A percentile compares a stretch with the other conserved stretches of the same genome.
Evolutionary conservation across 2,329 filamentous ascomycete species (phyloP).

Genomic region (Aspergillus flavus): DNA sequence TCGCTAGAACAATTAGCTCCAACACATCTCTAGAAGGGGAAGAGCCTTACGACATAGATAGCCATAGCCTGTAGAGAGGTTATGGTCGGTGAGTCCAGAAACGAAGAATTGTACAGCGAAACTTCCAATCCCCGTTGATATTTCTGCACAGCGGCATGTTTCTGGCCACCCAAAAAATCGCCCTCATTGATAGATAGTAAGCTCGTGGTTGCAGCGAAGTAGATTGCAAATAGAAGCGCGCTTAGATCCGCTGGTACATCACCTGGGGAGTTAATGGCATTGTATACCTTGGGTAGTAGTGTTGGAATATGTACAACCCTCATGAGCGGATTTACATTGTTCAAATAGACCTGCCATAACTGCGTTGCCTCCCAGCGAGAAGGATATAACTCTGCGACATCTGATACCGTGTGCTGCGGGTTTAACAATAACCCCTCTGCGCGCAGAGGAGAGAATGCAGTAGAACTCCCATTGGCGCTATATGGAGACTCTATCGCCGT

Average conservation of each 20-base stretch:
- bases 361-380: constrained; percentile 26
- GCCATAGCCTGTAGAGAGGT: constrained; percentile 34
- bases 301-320: constrained; percentile 36
- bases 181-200: constrained; percentile 16
- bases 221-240: constrained; percentile 33
- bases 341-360: constrained; percentile 34
- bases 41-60: constrained; percentile 41
- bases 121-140: constrained; percentile 40
- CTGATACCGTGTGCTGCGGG: constrained; percentile 16
- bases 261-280: constrained; percentile 29
- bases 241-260: constrained; percentile 22
- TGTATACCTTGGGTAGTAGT: constrained; percentile 28
- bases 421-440: constrained; percentile 28
- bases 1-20: constrained; percentile 14
- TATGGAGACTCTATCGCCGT: constrained; percentile 22
- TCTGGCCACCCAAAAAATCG: constrained; percentile 17
- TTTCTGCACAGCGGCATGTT: constrained; percentile 17
- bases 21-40: neutral
- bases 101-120: constrained; percentile 42
- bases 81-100: constrained; percentile 45
- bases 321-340: constrained; percentile 30
- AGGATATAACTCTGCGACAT: constrained; percentile 22
- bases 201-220: constrained; percentile 27
- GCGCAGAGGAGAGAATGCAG: constrained; percentile 17
- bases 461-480: constrained; percentile 2